Base-by-base conservation (phyloP, 2,329 filamentous ascomycete genomes). In the Ophidiomyces ophidiicola region DNA sequence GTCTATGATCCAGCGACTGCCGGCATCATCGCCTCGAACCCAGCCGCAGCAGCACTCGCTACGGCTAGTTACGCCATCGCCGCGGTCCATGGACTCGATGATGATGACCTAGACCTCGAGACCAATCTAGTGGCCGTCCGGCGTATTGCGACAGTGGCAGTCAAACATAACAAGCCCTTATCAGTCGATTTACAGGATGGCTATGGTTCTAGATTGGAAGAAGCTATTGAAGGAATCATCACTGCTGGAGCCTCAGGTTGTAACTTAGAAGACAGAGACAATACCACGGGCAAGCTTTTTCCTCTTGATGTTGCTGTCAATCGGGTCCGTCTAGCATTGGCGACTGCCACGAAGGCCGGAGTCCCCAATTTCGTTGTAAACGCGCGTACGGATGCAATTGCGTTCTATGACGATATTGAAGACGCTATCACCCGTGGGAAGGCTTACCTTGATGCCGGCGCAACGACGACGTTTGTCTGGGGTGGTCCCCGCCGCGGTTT, bases 171-270 rank as follows among this genome's bases (percentile, higher is more conserved):
- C 4, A 56, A 71, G 1, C 71, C 72, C 0, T 52, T 79, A 0
- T 71, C 68, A 0, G 70, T 69, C 4, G 75, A 79, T 48, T 52
- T 78, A 2, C 73, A 78, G 52, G 74, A 79, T 48, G 75, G 74
- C 0, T 79, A 76, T 45, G 68, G 67, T 2, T 54, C 63, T 2
- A 49, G 51, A 14, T 60, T 74, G 1, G 63, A 58, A 4, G 60
- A 66, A 3, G 67, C 61, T 0, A 58, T 76, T 2, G 51, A 54
- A 4, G 50, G 50, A 2, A 59, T 69, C 1, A 64, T 78, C n/a
- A 51, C 60, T 2, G 43, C 67, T 0, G 74, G 74, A 0, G 73
- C 63, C 0, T 69, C 70, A 1, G 74, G 75, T 0, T 68, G 67
- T 33, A 79, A 79, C 48, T 61, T 79, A 2, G 74, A 78, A 44